Percentiles rank a stretch among this genome's conserved stretches.
Evolutionary conservation across 176 grass and related monocot genomes (phyloP).

Genomic region (Phoenix roebelenii): DNA sequence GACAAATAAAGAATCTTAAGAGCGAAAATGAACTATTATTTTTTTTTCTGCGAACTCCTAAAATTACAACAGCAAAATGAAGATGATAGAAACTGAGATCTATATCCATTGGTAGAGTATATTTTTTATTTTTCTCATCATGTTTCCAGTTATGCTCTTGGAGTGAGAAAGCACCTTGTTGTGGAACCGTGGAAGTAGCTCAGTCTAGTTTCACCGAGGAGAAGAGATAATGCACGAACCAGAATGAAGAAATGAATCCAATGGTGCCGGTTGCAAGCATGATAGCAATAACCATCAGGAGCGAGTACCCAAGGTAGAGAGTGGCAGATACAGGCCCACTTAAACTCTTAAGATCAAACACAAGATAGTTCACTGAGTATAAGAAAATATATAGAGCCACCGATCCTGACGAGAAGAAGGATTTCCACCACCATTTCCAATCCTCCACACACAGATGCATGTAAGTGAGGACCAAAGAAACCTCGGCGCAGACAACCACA

Average conservation of each 20-base stretch:
- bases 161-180: neutral
- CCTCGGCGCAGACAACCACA: constrained; percentile 38
- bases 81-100: too few species aligned
- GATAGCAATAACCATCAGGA: constrained; percentile 37
- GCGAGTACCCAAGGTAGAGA: constrained; percentile 38
- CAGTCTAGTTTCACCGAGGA: constrained; percentile 41
- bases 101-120: too few species aligned
- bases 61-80: too few species aligned
- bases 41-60: too few species aligned
- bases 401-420: constrained; percentile 43
- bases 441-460: constrained; percentile 52
- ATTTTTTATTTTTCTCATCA: too few species aligned
- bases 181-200: neutral
- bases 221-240: constrained; percentile 40
- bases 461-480: constrained; percentile 41
- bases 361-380: constrained; percentile 38
- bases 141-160: too few species aligned
- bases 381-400: constrained; percentile 46
- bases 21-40: too few species aligned
- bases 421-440: constrained; percentile 54
- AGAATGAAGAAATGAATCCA: constrained; percentile 40
- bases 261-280: constrained; percentile 44
- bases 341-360: constrained; percentile 39
- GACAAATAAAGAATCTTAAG: too few species aligned
- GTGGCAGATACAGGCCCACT: constrained; percentile 33